Percentiles rank a stretch among this genome's conserved stretches.
Evolutionary conservation across 2,329 filamentous ascomycete species (phyloP).

Genomic region (Dissoconium aciculare): DNA sequence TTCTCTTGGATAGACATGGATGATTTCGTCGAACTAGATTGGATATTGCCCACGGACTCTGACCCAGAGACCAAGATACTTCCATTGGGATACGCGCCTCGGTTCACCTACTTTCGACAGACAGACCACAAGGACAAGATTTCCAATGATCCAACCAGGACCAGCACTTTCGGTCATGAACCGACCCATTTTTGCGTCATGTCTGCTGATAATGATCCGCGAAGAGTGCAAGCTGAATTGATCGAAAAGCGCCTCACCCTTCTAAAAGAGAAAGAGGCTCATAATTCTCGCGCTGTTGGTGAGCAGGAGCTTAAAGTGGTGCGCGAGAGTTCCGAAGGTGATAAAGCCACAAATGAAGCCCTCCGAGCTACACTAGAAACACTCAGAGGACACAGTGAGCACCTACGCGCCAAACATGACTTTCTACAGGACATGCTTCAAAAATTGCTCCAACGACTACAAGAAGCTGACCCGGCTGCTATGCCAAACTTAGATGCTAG

Average conservation of each 20-base stretch:
- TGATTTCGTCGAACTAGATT: slow-evolving; percentile 94
- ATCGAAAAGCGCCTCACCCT: slow-evolving; percentile 68
- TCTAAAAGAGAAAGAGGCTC: slow-evolving; percentile 60
- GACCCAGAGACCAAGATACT: slow-evolving; percentile 91
- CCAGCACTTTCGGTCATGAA: slow-evolving; percentile 83
- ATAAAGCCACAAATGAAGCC: slow-evolving; percentile 32
- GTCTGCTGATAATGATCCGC: slow-evolving; percentile 58
- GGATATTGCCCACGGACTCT: slow-evolving; percentile 78
- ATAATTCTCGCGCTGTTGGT: slow-evolving; percentile 56
- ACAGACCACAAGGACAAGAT: slow-evolving; percentile 78
- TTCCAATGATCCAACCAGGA: slow-evolving; percentile 63
- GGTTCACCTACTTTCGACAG: slow-evolving; percentile 92
- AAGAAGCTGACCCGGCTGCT: slow-evolving; percentile 41
- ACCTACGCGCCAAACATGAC: slow-evolving; percentile 42
- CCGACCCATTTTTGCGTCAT: slow-evolving; percentile 92
- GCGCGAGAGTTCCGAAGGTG: slow-evolving; percentile 39
- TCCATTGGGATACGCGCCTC: slow-evolving; percentile 80
- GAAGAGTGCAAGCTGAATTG: slow-evolving; percentile 72
- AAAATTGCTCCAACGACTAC: slow-evolving; percentile 41
- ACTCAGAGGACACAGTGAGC: slow-evolving; percentile 41
- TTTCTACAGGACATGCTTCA: slow-evolving; percentile 45
- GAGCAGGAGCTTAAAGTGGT: slow-evolving; percentile 55
- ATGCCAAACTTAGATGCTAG: slow-evolving; percentile 30
- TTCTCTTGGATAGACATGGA: slow-evolving; percentile 98
- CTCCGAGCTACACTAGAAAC: slow-evolving; percentile 40